Conservation (phyloP, 768 basidiomycete genomes). For the Asterophora parasitica region DNA sequence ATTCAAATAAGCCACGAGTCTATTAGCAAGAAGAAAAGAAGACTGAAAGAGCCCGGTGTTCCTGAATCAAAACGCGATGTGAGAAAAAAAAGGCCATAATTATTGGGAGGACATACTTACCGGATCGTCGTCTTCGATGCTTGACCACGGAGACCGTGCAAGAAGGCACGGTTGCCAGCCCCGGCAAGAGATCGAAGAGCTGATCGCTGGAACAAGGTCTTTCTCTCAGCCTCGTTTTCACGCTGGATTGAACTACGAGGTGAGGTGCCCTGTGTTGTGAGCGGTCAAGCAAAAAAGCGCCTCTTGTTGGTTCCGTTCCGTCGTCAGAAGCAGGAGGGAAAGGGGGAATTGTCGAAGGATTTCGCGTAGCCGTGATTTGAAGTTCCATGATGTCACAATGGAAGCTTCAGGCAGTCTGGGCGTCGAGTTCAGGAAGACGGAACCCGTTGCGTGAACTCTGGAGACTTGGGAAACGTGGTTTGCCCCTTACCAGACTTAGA, state of each 20-base stretch:
- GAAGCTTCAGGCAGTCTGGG: too few relatives aligned
- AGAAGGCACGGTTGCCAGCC: conserved; percentile 1
- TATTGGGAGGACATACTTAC: conserved; percentile 2
- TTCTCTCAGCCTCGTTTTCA: background rate
- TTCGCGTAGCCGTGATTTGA: too few relatives aligned
- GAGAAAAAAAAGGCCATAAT: conserved; percentile 7
- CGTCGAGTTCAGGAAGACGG: too few relatives aligned
- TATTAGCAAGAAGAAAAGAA: background rate
- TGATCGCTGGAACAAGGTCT: background rate
- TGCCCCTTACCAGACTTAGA: too few relatives aligned
- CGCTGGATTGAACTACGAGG: conserved; percentile 3
- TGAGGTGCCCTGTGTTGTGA: background rate
- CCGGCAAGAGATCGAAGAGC: background rate
- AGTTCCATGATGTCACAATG: too few relatives aligned
- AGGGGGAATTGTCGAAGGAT: too few relatives aligned
- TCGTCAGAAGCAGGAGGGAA: background rate
- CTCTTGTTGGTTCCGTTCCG: background rate
- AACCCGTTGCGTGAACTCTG: too few relatives aligned
- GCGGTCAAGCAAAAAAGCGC: background rate
- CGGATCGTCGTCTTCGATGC: conserved; percentile 6
- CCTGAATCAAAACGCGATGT: conserved; percentile 10
- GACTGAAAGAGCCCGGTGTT: conserved; percentile 1
- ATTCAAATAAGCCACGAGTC: background rate
- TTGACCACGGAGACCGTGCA: conserved; percentile 12
- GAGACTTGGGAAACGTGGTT: too few relatives aligned